Conservation (phyloP, 176 grass and related monocot species). For the Chrysopogon serrulatus region DNA sequence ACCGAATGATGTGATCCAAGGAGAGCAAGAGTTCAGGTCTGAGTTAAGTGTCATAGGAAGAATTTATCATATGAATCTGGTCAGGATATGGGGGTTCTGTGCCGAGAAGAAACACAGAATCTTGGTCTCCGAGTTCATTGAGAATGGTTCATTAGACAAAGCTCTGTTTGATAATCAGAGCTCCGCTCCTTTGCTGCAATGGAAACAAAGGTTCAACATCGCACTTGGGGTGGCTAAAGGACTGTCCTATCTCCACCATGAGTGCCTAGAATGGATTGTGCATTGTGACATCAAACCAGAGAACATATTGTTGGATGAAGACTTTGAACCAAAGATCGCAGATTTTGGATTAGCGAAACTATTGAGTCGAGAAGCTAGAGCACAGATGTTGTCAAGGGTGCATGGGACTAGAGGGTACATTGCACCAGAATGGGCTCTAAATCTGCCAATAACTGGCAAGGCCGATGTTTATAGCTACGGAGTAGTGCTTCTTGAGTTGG, state of each 20-base stretch:
- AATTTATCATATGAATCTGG: constrained; percentile 47
- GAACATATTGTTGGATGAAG: constrained; percentile 50
- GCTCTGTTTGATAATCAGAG: constrained; percentile 11
- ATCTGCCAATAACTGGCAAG: constrained; percentile 49
- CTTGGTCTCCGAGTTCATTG: constrained; percentile 33
- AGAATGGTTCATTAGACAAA: constrained; percentile 45
- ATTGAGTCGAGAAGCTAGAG: background rate
- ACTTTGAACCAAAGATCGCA: constrained; percentile 48
- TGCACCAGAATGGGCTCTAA: constrained; percentile 53
- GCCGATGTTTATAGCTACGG: constrained; percentile 50
- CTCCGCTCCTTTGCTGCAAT: background rate
- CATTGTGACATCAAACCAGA: constrained; percentile 66
- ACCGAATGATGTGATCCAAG: too few relatives aligned
- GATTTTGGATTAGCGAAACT: constrained; percentile 59
- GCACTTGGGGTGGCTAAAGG: too few relatives aligned
- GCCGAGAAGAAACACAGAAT: constrained; percentile 20
- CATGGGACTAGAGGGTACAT: constrained; percentile 57
- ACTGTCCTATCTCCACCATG: constrained; percentile 59
- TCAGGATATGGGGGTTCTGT: constrained; percentile 41
- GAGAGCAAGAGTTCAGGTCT: too few relatives aligned
- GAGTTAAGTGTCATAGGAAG: constrained; percentile 43
- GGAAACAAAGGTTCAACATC: too few relatives aligned
- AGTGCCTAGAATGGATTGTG: constrained; percentile 62
- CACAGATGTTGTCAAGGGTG: constrained; percentile 24
- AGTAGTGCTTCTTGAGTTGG: constrained; percentile 50